phyloP scores from a whole-genome alignment of 352 stramenopile species.

The Phytophthora fragariae region DNA sequence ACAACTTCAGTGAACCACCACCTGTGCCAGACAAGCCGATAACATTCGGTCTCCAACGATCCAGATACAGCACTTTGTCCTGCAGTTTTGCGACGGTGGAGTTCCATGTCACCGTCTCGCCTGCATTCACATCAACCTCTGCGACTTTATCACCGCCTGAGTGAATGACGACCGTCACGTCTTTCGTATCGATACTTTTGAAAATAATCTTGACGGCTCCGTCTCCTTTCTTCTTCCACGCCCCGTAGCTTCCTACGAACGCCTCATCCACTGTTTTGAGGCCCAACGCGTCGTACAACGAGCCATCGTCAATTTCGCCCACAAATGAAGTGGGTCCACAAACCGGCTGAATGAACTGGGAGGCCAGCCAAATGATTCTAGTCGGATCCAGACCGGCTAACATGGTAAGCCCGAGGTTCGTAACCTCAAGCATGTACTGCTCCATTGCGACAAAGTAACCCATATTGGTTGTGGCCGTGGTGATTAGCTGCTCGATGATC shows the following conservation, averaged over 20 bases:
- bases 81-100: slow-evolving; percentile 24
- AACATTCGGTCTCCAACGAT: slow-evolving; percentile 30
- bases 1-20: slow-evolving; percentile 32
- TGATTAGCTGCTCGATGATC: slow-evolving; percentile 33
- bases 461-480: slow-evolving; percentile 20
- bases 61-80: slow-evolving; percentile 33
- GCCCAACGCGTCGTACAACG: slow-evolving; percentile 28
- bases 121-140: slow-evolving; percentile 22
- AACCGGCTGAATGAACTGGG: slow-evolving; percentile 31
- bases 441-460: slow-evolving; percentile 14
- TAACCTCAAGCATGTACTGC: slow-evolving; percentile 23
- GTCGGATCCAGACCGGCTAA: slow-evolving; percentile 27
- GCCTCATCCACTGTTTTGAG: slow-evolving; percentile 26
- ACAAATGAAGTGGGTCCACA: slow-evolving; percentile 33
- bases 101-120: slow-evolving; percentile 23
- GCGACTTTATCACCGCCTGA: slow-evolving; percentile 24
- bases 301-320: slow-evolving; percentile 36
- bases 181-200: slow-evolving; percentile 30
- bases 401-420: slow-evolving; percentile 23
- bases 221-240: slow-evolving; percentile 30
- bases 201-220: slow-evolving; percentile 30
- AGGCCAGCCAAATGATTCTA: slow-evolving; percentile 34
- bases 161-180: slow-evolving; percentile 35
- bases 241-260: slow-evolving; percentile 34
- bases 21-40: slow-evolving; percentile 19